Conservation (phyloP, 495 filamentous ascomycete genomes). For the Platismatia glauca region DNA sequence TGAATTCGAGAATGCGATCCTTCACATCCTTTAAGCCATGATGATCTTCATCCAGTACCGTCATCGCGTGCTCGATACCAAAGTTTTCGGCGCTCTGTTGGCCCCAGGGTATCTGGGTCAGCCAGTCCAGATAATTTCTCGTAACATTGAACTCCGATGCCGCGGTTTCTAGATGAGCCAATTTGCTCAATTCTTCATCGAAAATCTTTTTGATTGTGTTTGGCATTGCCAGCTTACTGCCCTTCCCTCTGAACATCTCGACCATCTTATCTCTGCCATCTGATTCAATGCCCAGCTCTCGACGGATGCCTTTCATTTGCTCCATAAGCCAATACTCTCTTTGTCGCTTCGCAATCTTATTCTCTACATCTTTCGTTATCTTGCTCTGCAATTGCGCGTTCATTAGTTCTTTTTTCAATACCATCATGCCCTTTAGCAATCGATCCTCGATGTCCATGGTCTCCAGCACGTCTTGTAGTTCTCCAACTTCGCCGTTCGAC, state of each 20-base stretch:
- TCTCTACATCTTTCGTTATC: slow-evolving; percentile 97
- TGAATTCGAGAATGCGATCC: slow-evolving; percentile 96
- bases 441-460: slow-evolving; percentile 81
- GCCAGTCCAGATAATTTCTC: slow-evolving; percentile 97
- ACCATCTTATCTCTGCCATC: slow-evolving; percentile 97
- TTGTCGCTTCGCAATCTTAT: slow-evolving; percentile 94
- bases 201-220: slow-evolving; percentile 94
- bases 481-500: slow-evolving; percentile 76
- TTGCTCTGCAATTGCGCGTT: slow-evolving; percentile 95
- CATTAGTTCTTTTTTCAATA: slow-evolving; percentile 95
- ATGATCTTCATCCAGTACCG: slow-evolving; percentile 92
- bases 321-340: slow-evolving; percentile 99
- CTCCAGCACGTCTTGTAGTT: slow-evolving; percentile 90
- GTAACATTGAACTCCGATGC: slow-evolving; percentile 99
- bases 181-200: slow-evolving; percentile 95
- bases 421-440: slow-evolving; percentile 77
- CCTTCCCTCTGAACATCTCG: slow-evolving; percentile 95
- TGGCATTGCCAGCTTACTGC: slow-evolving; percentile 89
- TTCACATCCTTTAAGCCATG: slow-evolving; percentile 98
- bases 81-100: slow-evolving; percentile 95
- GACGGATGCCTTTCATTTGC: slow-evolving; percentile 97
- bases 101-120: slow-evolving; percentile 97
- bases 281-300: slow-evolving; percentile 91
- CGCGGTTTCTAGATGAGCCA: slow-evolving; percentile 86
- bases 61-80: slow-evolving; percentile 80